Evolutionary conservation across 345 rosid species (phyloP), one percentile per base, ranked within the genome.

Genomic region (Citrus reticulata): DNA sequence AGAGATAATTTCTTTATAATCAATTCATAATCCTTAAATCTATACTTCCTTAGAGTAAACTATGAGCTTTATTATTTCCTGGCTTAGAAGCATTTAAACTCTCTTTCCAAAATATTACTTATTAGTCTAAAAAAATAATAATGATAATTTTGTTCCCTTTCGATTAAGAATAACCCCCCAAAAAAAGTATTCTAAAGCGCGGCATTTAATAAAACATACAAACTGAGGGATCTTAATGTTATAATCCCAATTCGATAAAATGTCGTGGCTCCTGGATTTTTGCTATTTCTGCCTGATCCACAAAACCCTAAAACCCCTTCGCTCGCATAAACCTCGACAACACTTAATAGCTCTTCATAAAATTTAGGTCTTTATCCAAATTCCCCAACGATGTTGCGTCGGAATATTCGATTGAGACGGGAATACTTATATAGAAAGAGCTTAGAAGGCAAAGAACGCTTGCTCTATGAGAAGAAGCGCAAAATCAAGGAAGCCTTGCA

Each of bases 361-460:
- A 57, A 57, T 6, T 39, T 73, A n/a, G 8, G 4, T 11, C 37
- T n/a, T 60, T 27, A 49, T 22, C 9, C 27, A 73, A 24, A 34
- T 49, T 20, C 39, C 20, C 24, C n/a, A 17, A 37, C 24, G 25
- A 92, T 93, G 99, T 79, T 87, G 79, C 91, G 97, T 2, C 87
- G 99, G 68, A 91, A 94, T 84, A 83, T 91, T 19, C 82, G 99
- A 72, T 76, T 91, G 78, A 84, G 95, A 73, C 86, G 93, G 58
- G 99, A 96, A 82, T 96, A 92, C 83, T 76, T 96, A 81, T 96
- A 94, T 85, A 78, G 95, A 83, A 96, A 96, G 79, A 96, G 88
- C 81, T 88, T 96, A 84, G 99, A 96, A 87, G 97, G 98, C 68
- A 92, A 93, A 78, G 98, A 94, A 80, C 89, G 97, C 57, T 51